Conservation (phyloP, 2,329 filamentous ascomycete species). For the Apiospora hydei region DNA sequence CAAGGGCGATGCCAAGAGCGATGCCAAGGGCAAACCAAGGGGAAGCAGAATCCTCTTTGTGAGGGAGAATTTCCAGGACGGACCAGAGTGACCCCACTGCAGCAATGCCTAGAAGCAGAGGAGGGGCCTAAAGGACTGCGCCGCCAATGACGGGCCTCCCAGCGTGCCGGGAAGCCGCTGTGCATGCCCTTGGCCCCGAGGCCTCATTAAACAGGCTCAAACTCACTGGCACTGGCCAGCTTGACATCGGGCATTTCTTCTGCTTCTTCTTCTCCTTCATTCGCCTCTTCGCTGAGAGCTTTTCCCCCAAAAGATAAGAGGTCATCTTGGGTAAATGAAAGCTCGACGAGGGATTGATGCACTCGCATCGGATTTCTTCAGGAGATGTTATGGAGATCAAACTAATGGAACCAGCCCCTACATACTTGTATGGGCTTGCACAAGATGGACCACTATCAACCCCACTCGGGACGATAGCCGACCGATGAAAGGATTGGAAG, state of each 20-base stretch:
- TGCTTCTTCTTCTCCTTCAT: neutral
- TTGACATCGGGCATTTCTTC: neutral
- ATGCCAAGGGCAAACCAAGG: neutral
- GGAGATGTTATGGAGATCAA: neutral
- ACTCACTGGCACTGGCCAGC: neutral
- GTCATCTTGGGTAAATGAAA: neutral
- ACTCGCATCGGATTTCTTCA: neutral
- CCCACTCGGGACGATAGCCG: slow-evolving; percentile 6
- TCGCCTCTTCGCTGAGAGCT: neutral
- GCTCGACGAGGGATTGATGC: neutral
- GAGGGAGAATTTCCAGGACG: neutral
- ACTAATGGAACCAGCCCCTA: slow-evolving; percentile 5
- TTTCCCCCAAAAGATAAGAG: neutral
- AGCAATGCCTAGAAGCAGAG: slow-evolving; percentile 6
- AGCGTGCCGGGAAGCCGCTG: slow-evolving; percentile 11
- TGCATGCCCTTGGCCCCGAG: neutral
- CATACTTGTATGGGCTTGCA: neutral
- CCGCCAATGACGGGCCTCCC: neutral
- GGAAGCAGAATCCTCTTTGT: neutral
- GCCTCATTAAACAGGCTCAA: slow-evolving; percentile 4
- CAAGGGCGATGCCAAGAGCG: neutral
- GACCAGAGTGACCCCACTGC: neutral
- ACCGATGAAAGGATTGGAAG: neutral
- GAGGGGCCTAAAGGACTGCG: neutral
- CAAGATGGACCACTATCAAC: neutral